Evolutionary conservation across 768 basidiomycete species (phyloP).

Genomic region (Suillus discolor): DNA sequence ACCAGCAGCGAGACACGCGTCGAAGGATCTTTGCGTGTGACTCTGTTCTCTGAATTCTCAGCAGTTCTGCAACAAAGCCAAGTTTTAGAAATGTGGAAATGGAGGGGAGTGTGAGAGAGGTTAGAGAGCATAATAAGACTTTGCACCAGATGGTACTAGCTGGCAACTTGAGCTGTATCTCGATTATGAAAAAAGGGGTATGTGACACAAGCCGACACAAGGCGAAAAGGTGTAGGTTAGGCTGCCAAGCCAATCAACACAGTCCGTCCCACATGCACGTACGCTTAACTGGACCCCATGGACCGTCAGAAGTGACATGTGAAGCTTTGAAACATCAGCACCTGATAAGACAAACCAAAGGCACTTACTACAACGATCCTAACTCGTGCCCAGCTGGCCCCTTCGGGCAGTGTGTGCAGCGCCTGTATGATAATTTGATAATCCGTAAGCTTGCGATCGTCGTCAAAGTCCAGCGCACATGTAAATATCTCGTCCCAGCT

Average conservation of each 20-base stretch:
- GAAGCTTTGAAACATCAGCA: neutral
- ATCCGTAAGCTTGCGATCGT: slow-evolving; percentile 51
- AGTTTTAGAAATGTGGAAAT: neutral
- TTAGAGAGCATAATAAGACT: neutral
- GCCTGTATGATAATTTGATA: slow-evolving; percentile 57
- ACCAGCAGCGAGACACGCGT: neutral
- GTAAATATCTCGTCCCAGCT: slow-evolving; percentile 64
- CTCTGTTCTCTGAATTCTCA: neutral
- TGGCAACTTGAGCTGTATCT: neutral
- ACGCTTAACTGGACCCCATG: neutral
- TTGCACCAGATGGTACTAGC: neutral
- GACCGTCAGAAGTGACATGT: neutral
- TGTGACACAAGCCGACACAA: neutral
- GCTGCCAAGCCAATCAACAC: neutral
- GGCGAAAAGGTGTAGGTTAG: neutral
- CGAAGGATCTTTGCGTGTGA: neutral
- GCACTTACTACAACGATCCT: slow-evolving; percentile 10
- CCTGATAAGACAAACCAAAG: neutral
- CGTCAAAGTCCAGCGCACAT: slow-evolving; percentile 65
- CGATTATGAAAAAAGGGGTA: neutral
- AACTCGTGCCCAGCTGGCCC: slow-evolving; percentile 37
- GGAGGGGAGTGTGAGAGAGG: neutral
- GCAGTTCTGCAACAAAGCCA: neutral
- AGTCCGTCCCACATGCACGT: neutral
- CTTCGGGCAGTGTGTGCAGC: slow-evolving; percentile 59